phyloP scores from a whole-genome alignment of 306 rosid genomes.

The Dalbergia cultrata region DNA sequence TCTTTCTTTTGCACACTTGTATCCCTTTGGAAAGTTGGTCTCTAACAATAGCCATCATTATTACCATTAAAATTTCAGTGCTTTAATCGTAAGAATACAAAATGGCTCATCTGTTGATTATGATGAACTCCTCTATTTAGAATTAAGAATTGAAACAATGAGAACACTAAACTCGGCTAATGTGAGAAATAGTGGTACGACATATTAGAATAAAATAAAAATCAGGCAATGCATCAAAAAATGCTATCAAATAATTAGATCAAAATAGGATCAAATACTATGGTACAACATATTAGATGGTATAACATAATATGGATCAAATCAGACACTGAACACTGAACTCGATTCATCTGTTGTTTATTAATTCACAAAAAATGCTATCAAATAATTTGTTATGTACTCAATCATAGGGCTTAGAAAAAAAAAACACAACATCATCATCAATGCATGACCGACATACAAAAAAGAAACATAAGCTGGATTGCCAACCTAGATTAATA shows the following conservation, averaged over 20 bases:
- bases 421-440: constrained; percentile 4
- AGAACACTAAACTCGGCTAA: constrained; percentile 10
- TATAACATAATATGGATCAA: no score
- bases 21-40: no score
- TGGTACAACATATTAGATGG: no score
- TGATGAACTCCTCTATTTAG: not conserved
- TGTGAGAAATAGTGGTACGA: not conserved
- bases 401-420: no score
- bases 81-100: not conserved
- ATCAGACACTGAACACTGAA: no score
- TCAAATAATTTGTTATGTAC: no score
- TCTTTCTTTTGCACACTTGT: no score
- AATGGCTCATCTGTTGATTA: no score
- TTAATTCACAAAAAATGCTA: no score
- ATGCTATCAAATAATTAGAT: no score
- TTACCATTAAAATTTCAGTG: constrained; percentile 26
- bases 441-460: constrained; percentile 43
- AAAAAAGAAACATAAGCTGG: constrained; percentile 6
- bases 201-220: constrained; percentile 31
- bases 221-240: constrained; percentile 1
- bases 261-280: no score
- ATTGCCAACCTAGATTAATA: constrained; percentile 34
- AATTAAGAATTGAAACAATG: not conserved
- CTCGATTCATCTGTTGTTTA: no score
- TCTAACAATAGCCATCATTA: not conserved